phyloP scores from a whole-genome alignment of 768 basidiomycete genomes.

The Tremella fuciformis region DNA sequence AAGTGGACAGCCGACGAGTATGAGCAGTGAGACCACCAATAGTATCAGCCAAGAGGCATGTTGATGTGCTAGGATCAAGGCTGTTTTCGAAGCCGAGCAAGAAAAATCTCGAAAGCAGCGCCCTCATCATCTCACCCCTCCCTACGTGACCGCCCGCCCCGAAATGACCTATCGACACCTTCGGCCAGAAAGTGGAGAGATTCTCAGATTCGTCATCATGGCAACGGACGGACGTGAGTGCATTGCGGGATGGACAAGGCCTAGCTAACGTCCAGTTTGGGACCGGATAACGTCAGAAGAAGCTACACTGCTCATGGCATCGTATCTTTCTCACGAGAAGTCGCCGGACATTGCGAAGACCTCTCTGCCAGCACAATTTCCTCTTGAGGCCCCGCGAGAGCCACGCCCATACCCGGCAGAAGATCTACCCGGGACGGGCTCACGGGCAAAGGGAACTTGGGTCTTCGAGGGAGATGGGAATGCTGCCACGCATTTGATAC shows the following conservation, averaged over 20 bases:
- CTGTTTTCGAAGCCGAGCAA: constrained; percentile 22
- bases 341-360: constrained; percentile 40
- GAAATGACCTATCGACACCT: constrained; percentile 47
- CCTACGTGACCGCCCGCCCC: constrained; percentile 49
- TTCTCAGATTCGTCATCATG: constrained; percentile 46
- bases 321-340: constrained; percentile 38
- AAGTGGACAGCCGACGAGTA: constrained; percentile 46
- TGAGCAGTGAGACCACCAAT: constrained; percentile 33
- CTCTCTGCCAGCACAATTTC: constrained; percentile 26
- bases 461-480: constrained; percentile 46
- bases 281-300: constrained; percentile 50
- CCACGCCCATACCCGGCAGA: constrained; percentile 35
- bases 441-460: constrained; percentile 30
- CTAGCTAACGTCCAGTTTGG: constrained; percentile 39
- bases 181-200: constrained; percentile 31
- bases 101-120: constrained; percentile 21
- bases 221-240: constrained; percentile 51
- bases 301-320: constrained; percentile 44
- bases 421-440: constrained; percentile 28
- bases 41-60: background rate
- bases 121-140: constrained; percentile 37
- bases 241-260: background rate
- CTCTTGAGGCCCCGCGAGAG: constrained; percentile 11
- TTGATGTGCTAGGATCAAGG: constrained; percentile 18
- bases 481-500: constrained; percentile 50